These are phyloP conservation scores for Backusella australiensis DNA, from an alignment of 192 early-diverging fungal species.

Conservation along the genomic window DNA sequence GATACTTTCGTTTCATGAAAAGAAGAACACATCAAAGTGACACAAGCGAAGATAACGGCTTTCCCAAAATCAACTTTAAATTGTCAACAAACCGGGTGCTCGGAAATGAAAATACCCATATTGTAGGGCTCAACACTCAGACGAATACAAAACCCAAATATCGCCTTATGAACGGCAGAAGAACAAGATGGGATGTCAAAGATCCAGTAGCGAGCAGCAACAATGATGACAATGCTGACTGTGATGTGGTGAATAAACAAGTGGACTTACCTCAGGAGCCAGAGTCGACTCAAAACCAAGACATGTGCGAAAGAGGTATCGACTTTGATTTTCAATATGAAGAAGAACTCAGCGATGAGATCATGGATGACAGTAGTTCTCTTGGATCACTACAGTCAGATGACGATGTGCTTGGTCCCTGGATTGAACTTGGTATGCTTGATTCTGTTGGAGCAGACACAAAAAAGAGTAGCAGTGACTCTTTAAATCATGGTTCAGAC, in stretches of 20 bases:
- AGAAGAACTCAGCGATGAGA: background rate
- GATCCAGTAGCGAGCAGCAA: background rate
- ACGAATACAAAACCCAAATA: background rate
- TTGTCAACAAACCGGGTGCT: background rate
- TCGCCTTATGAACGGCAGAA: slow-evolving; percentile 3
- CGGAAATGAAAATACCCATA: background rate
- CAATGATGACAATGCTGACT: background rate
- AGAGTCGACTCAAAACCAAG: background rate
- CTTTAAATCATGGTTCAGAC: background rate
- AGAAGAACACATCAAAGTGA: background rate
- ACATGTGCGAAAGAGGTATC: background rate
- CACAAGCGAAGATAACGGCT: background rate
- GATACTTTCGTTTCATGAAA: slow-evolving; percentile 13
- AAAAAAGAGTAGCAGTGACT: background rate
- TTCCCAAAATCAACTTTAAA: background rate
- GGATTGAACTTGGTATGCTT: slow-evolving; percentile 17
- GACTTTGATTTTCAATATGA: background rate
- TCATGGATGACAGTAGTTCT: background rate
- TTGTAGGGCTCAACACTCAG: background rate
- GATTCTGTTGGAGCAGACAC: background rate
- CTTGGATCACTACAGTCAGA: slow-evolving; percentile 26
- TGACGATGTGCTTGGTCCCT: slow-evolving; percentile 31
- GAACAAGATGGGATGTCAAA: slow-evolving; percentile 25
- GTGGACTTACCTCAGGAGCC: background rate
- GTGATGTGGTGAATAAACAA: background rate